Base-by-base conservation (phyloP, 129 eudicot genomes). In the Artemisia annua region DNA sequence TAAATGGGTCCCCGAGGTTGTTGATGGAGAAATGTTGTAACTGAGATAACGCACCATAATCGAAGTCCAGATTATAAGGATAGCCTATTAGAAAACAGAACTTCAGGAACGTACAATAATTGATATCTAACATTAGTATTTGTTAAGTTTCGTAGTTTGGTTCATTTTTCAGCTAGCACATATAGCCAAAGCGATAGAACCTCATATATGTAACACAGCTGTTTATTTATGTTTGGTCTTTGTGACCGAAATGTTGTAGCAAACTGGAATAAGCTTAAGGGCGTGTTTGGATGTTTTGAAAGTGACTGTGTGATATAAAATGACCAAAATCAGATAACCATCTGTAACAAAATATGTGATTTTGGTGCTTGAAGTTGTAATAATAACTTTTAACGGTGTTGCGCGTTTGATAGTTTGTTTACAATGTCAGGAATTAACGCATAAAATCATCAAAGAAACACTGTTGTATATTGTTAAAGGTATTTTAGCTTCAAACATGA, bases 1-100 rank as follows among this genome's bases (percentile, higher is more conserved):
- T 93, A 70, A 93, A 93, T 18, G 98, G 98, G 82, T 94, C 98
- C 16, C 98, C 98, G 2, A 94, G 91, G 72, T 94, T 94, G 79
- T 94, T 94, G 3, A 94, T 94, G 51, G 98, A 90, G 82, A 92
- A 94, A 86, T 94, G 98, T 69, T 90, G 98, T 81, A 94, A 82
- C 65, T 94, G 98, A 24, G 82, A 78, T 30, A 94, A 83, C 52
- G 98, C 97, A 66, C 98, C 98, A 81, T 90, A 94, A 71, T 94
- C 98, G 73, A 94, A 94, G 81, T 94, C 98, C 73, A 94, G 81
- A 75, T 94, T 94, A 73, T 90, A 94, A 15, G 98, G 98, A 81
- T 94, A 94, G 3, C 98, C 98, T 94, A 78, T 28, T 26, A 67
- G 39, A 46, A 39, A 28, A 52, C 1, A 62, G 17, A 62, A 17